Evolutionary conservation across 2,329 filamentous ascomycete genomes (phyloP), one percentile per base, ranked within the genome.

Genomic region (Periconia sp.): DNA sequence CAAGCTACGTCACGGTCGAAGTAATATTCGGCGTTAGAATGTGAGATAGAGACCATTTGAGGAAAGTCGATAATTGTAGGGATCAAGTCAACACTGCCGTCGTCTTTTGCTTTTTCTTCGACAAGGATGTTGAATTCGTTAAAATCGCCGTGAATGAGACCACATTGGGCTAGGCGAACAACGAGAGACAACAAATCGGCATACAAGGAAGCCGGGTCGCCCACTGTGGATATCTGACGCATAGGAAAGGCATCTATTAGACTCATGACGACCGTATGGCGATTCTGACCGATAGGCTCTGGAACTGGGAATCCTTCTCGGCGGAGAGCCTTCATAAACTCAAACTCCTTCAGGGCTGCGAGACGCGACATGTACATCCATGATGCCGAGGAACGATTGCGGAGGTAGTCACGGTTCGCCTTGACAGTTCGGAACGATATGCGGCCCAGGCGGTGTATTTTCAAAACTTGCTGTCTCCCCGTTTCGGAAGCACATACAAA

Each of bases 101-200:
- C 64, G 23, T 53, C 57, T 17, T 64, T 59, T 6, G 60, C 52
- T 45, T 80, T 85, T 72, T 97, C 93, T 70, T 94, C 91, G 71
- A 99, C 87, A 33, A 99, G 79, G 59, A 99, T 93, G 73, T 99
- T 99, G 82, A 99, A 99, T 74, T 99, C 95, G 78, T 99, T 99
- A 79, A 95, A 99, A 72, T 99, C 94, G 57, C 94, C 94, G 71
- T 99, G 94, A 57, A 99, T 99, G 45, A 99, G 79, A 7, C 94
- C 94, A 62, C 92, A 86, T 57, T 85, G 85, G 6, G 94, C 93
- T 41, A 99, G 81, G 27, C 87, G 84, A 42, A 99, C 79, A 52
- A 99, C 91, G 63, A 97, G 84, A 41, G 85, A 82, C 68, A 99
- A 95, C 33, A 99, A 79, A 56, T 97, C 91, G n/a, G 87, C 87